Base-by-base conservation (phyloP, 306 rosid species). In the Castanea sativa region DNA sequence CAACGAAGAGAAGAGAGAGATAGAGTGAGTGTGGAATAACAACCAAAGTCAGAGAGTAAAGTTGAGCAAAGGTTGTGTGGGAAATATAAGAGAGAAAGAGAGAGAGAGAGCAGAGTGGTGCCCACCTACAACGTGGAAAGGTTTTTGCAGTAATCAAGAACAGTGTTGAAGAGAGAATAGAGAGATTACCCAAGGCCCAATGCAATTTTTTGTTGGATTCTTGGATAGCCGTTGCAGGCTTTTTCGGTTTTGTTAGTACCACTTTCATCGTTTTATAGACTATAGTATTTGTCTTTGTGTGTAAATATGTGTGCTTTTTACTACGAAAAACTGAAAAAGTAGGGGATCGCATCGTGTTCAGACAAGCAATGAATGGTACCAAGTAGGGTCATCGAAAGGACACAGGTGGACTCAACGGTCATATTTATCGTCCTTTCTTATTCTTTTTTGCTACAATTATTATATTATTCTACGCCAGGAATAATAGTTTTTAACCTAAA, bases 121-220 rank as follows among this genome's bases (percentile, higher is more conserved):
- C 89, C 84, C 87, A 88, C 76, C 55, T 7, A 73, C 73, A 90
- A 92, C 93, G 92, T 89, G 97, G 89, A 88, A 81, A 78, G 81
- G 13, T 83, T 60, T 71, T 18, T 13, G 0, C 16, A 13, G 16
- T 12, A 49, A 49, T 49, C 53, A 75, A 88, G 49, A 45, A 33
- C 58, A 73, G 72, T 83, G 75, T 9, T n/a, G 51, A 45, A 49
- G 21, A 77, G 76, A 29, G 80, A 43, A 3, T 6, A 35, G 49
- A 23, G 82, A 53, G 53, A 49, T 49, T 67, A 71, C 69, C 55
- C 43, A 7, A 75, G 71, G 63, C 35, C 51, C 8, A 19, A 63
- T 35, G 71, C 64, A 53, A 63, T 67, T 12, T 74, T 19, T 63
- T 67, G 64, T 72, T n/a, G 25, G 73, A 52, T 9, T 53, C 77